Conservation (phyloP, 768 basidiomycete genomes). For the Amanita subjunquillea region DNA sequence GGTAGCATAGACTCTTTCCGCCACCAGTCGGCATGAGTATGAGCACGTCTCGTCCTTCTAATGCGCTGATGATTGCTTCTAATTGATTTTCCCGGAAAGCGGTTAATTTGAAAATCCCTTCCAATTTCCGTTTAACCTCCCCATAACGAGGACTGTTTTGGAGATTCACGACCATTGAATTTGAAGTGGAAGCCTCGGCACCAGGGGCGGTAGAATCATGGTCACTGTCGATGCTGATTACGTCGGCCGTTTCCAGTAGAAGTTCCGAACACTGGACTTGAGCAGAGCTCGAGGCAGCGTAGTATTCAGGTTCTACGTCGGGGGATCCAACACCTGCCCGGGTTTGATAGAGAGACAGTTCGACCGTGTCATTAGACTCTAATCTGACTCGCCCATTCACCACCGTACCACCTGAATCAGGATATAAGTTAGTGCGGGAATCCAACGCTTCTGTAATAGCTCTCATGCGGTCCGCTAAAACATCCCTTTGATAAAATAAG, state of each 20-base stretch:
- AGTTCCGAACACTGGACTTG: not conserved
- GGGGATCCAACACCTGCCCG: not conserved
- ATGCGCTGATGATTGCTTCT: slow-evolving; percentile 71
- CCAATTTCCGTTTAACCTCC: slow-evolving; percentile 48
- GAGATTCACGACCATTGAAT: not conserved
- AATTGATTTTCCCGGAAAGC: slow-evolving; percentile 78
- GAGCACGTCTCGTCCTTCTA: slow-evolving; percentile 80
- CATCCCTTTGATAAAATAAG: not conserved
- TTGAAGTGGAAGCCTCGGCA: not conserved
- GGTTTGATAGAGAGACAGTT: not conserved
- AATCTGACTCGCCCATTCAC: too few relatives aligned
- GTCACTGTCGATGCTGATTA: not conserved
- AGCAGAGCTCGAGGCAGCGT: not conserved
- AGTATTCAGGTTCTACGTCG: not conserved
- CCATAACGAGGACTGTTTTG: slow-evolving; percentile 20
- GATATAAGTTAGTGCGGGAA: slow-evolving; percentile 8
- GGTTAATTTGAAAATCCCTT: slow-evolving; percentile 49
- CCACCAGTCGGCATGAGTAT: slow-evolving; percentile 96
- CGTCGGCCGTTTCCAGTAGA: not conserved
- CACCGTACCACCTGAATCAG: too few relatives aligned
- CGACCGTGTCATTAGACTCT: too few relatives aligned
- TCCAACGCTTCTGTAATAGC: slow-evolving; percentile 26
- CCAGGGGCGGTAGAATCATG: not conserved
- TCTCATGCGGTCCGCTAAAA: slow-evolving; percentile 20
- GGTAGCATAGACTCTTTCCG: slow-evolving; percentile 81